A percentile compares a stretch with the other conserved stretches of the same genome.
Evolutionary conservation across 2,329 filamentous ascomycete species (phyloP).

Genomic region (Monosporascus sp.): DNA sequence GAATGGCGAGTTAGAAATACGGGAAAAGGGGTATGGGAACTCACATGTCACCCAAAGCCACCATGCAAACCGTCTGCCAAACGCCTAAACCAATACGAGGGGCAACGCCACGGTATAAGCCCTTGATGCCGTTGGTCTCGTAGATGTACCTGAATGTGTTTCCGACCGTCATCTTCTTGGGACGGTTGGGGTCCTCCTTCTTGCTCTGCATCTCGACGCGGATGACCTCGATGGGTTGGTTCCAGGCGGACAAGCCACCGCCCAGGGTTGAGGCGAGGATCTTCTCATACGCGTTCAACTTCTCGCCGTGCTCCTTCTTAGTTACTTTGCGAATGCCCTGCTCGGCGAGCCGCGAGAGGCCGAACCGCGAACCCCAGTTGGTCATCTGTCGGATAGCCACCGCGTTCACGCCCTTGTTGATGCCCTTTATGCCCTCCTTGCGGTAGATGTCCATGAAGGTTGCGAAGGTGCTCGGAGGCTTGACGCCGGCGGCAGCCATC

Average conservation of each 20-base stretch:
- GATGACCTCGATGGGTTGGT: slow-evolving; percentile 99
- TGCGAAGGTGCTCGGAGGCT: slow-evolving; percentile 83
- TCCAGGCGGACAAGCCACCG: slow-evolving; percentile 95
- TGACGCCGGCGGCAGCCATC: slow-evolving; percentile 74
- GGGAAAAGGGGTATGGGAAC: slow-evolving; percentile 33
- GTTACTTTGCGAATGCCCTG: slow-evolving; percentile 74
- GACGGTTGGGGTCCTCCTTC: slow-evolving; percentile 93
- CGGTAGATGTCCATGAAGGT: slow-evolving; percentile 98
- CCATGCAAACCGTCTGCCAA: slow-evolving; percentile 99
- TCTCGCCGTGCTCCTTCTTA: slow-evolving; percentile 74
- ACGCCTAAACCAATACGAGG: slow-evolving; percentile 92
- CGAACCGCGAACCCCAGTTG: slow-evolving; percentile 97
- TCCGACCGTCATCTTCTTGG: slow-evolving; percentile 97
- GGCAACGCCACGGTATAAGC: slow-evolving; percentile 91
- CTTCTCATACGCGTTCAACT: slow-evolving; percentile 79
- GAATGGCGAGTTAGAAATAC: slow-evolving; percentile 2
- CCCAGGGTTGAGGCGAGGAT: slow-evolving; percentile 80
- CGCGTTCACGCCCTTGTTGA: slow-evolving; percentile 98
- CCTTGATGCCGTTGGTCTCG: slow-evolving; percentile 77
- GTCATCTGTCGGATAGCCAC: slow-evolving; percentile 98
- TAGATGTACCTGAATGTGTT: slow-evolving; percentile 89
- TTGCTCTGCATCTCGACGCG: slow-evolving; percentile 99
- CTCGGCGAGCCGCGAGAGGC: slow-evolving; percentile 87
- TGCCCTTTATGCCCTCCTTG: slow-evolving; percentile 86
- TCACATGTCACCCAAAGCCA: slow-evolving; percentile 95